Evolutionary conservation across 176 grass and related monocot genomes (phyloP), one percentile per base, ranked within the genome.

Genomic region (Juncus inflexus): DNA sequence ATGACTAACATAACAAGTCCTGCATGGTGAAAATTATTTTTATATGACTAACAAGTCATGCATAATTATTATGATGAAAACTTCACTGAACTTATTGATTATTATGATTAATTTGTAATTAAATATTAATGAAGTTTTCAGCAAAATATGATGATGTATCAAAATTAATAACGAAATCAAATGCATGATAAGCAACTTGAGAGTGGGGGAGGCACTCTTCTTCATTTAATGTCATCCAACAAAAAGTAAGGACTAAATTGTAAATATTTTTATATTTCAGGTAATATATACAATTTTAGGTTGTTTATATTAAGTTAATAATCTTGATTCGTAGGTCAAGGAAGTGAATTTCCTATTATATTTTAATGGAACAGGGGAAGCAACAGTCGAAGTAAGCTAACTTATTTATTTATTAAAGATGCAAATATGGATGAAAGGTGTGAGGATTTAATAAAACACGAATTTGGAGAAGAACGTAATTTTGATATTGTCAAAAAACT

Each of bases 181-280:
- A 89, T 99, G 94, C 89, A 99, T 80, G 88, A 99, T 49, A 99
- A 99, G 58, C 94, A 97, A 64, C 85, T 97, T 64, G 94, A 97
- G 28, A 97, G 94, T 79, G 94, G 94, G 4, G 89, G 66, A 74
- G 94, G 88, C 71, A 99, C 94, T 39, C 88, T 92, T 73, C 88
- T 91, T 12, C 94, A 89, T 58, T 99, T 70, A 82, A 99, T 76
- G 82, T 99, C 70, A 99, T 99, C 67, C 85, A 99, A 77, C 94
- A 99, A 71, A 87, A 99, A 82, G 94, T 99, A 84, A 54, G 8
- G 12, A 55, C 3, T 13, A 68, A 68, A 55, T 15, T 67, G 12
- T 68, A 14, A 39, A 37, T 8, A 10, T 35, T 2, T 59, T 58
- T 54, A 5, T 42, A 71, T 35, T 12, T 9, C 7, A 12, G 16